Evolutionary conservation across 148 eudicot species (phyloP), one percentile per base, ranked within the genome.

Genomic region (Persicaria maculosa): DNA sequence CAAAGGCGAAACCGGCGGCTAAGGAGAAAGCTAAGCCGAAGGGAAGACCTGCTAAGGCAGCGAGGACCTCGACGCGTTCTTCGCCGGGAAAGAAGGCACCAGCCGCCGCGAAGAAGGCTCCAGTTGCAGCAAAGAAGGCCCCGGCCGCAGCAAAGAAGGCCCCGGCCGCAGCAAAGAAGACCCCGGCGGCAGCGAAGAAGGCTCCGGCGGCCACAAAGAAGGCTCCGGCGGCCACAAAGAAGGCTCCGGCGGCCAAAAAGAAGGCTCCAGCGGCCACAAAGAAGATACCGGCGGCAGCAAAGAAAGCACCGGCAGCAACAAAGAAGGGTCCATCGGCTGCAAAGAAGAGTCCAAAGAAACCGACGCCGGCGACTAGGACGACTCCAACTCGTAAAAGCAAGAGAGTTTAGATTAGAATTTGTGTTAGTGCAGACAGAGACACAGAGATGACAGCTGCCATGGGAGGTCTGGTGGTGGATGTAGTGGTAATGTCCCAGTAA

Each of bases 21-120:
- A 72, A 72, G 50, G 36, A 73, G n/a, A 57, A 43, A n/a, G 74
- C 74, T 8, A 57, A 68, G 58, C 31, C 77, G 4, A 72, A 36
- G 45, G 75, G 14, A 47, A 52, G 64, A 54, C 15, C 31, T 5
- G 62, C 64, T 0, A 72, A 50, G 61, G 75, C 7, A 15, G 74
- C 74, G 7, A 74, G 70, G 77, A 62, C 61, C 0, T 44, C 46
- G 9, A 19, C 74, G 9, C 58, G 25, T 4, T 64, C 72, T n/a
- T 44, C 71, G 14, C 64, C 48, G 46, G 73, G 76, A 2, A 78
- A 73, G 76, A 69, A 64, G 50, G 68, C 48, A 0, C 0, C 17
- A 7, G 58, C 55, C 5, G n/a, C 58, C 1, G 58, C 58, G n/a
- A 10, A 12, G 16, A 53, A 67, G 73, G 50, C 36, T 6, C 53